These are phyloP conservation scores for Penicillium pulvis DNA, from an alignment of 495 filamentous ascomycete species.

Conservation along the genomic window DNA sequence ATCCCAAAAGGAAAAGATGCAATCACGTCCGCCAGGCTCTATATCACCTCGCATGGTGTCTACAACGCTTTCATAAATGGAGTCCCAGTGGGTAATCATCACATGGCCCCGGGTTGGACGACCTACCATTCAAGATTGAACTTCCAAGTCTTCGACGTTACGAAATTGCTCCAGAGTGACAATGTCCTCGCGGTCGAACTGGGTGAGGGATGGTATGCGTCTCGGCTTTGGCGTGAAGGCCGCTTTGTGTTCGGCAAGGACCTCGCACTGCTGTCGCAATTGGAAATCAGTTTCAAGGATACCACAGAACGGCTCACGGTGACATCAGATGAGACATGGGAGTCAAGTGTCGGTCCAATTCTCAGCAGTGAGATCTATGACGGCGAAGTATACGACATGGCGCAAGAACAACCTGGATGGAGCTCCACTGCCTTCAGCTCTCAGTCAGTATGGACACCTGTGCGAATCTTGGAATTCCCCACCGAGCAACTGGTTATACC, in stretches of 20 bases:
- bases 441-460: constrained; percentile 6
- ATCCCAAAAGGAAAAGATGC: not conserved
- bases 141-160: constrained; percentile 55
- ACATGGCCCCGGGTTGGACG: constrained; percentile 47
- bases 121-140: constrained; percentile 8
- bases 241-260: constrained; percentile 43
- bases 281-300: constrained; percentile 33
- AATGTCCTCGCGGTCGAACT: constrained; percentile 50
- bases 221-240: constrained; percentile 39
- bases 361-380: constrained; percentile 52
- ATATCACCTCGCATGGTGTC: constrained; percentile 15
- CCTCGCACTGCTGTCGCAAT: constrained; percentile 41
- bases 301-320: constrained; percentile 21
- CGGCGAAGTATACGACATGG: constrained; percentile 50
- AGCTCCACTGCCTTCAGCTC: not conserved
- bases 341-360: constrained; percentile 26
- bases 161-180: constrained; percentile 23
- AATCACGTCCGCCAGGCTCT: constrained; percentile 3
- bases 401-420: constrained; percentile 22
- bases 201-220: constrained; percentile 55
- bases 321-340: constrained; percentile 42
- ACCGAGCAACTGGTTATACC: constrained; percentile 30
- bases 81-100: constrained; percentile 12
- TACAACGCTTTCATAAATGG: constrained; percentile 18
- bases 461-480: constrained; percentile 20